Base-by-base conservation (phyloP, 2,329 filamentous ascomycete species). In the Podosphaera xanthii region DNA sequence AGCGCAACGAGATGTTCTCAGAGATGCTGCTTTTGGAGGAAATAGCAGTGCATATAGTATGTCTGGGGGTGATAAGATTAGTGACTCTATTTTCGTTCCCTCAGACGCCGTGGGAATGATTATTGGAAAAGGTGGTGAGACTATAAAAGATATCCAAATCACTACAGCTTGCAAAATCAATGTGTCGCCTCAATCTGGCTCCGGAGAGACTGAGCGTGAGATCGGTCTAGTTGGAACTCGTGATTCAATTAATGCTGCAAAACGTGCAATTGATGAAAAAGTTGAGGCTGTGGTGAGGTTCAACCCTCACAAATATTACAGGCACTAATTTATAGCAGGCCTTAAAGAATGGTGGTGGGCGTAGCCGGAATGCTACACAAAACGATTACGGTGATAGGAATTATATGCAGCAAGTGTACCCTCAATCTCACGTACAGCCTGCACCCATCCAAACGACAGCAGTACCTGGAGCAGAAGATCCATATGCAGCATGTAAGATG, bases 81-180 rank as follows among this genome's bases (percentile, higher is more conserved):
- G 84, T 67, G 87, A 95, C 67, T 83, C 81, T 48, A 87, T 95
- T 62, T 83, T 81, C 64, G 88, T 95, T 8, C 89, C 89, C 10
- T 91, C 88, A 31, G 89, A 95, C 69, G 86, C 89, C 4, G 89
- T 95, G 59, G 89, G 89, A 61, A 95, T 95, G 89, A 94, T 95
- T 64, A 95, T 95, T 62, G 89, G 90, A 63, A 94, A 94, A 75
- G 86, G 87, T 60, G 89, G 89, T 63, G 89, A 95, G 73, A 94
- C 89, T 0, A 95, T 95, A 69, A 88, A 90, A 64, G 87, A 94
- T 65, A 94, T 95, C 84, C 89, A 95, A 71, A 84, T 82, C 67
- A 78, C 75, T 38, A 92, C 87, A 4, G 86, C 87, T 53, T 95
- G 90, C 77, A 94, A 94, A 74, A 94, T 95, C 75, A 95, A 95